Conservation (phyloP, 768 basidiomycete genomes). For the Erythrobasidium yunnanense region DNA sequence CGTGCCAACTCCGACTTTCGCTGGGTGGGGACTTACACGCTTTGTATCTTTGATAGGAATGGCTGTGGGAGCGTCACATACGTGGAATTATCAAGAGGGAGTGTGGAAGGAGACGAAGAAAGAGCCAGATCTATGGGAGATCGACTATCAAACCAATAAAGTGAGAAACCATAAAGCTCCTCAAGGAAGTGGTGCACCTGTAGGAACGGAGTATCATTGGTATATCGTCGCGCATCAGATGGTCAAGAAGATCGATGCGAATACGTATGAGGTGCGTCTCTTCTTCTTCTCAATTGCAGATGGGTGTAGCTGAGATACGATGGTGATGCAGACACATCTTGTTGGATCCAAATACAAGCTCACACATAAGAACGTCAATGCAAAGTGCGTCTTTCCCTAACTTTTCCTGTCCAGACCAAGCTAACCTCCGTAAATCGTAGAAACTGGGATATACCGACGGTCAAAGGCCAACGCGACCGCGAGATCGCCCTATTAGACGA, state of each 20-base stretch:
- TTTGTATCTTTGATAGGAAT: not conserved
- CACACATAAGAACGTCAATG: slow-evolving; percentile 21
- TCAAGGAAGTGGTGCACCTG: slow-evolving; percentile 14
- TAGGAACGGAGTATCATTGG: slow-evolving; percentile 29
- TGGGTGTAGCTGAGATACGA: not conserved
- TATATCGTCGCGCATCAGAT: slow-evolving; percentile 25
- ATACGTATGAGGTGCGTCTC: slow-evolving; percentile 1
- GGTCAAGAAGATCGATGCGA: slow-evolving; percentile 28
- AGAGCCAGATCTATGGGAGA: slow-evolving; percentile 27
- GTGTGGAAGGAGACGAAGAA: slow-evolving; percentile 27
- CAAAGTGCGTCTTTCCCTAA: not conserved
- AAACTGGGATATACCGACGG: slow-evolving; percentile 24
- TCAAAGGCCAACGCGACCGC: slow-evolving; percentile 29
- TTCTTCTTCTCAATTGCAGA: not conserved
- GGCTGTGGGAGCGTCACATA: slow-evolving; percentile 20
- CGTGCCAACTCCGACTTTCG: not conserved
- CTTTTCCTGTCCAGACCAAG: not conserved
- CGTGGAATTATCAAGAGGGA: slow-evolving; percentile 28
- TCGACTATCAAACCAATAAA: slow-evolving; percentile 25
- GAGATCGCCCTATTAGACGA: slow-evolving; percentile 25
- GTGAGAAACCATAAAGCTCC: slow-evolving; percentile 25
- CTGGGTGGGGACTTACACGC: not conserved
- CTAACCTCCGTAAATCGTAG: not conserved
- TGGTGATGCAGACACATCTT: not conserved
- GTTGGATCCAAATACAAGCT: slow-evolving; percentile 28